These are phyloP conservation scores for Colletotrichum acutatum DNA, from an alignment of 2,329 filamentous ascomycete species.

Conservation along the genomic window DNA sequence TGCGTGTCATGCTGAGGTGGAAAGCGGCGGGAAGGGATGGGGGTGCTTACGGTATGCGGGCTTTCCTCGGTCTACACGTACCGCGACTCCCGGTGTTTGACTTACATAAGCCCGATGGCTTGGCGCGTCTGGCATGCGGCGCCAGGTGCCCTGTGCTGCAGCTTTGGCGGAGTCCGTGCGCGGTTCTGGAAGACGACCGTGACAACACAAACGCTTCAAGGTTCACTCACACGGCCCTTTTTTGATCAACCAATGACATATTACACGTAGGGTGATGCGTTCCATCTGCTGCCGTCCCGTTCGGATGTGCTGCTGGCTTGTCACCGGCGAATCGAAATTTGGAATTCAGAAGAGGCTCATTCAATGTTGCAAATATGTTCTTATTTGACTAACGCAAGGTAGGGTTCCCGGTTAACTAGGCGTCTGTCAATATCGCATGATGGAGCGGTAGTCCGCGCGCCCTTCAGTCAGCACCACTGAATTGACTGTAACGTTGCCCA, in stretches of 20 bases:
- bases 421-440: no score
- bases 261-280: constrained; percentile 22
- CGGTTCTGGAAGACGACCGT: background rate
- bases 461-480: no score
- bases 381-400: no score
- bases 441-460: no score
- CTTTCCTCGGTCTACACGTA: constrained; percentile 4
- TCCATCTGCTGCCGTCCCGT: background rate
- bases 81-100: constrained; percentile 24
- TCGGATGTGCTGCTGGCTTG: no score
- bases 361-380: no score
- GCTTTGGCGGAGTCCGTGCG: constrained; percentile 2
- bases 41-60: background rate
- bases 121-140: background rate
- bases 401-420: no score
- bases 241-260: constrained; percentile 22
- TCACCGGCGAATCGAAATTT: no score
- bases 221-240: background rate
- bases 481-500: no score
- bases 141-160: background rate
- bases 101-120: constrained; percentile 19
- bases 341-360: no score
- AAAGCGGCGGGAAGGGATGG: background rate
- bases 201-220: no score
- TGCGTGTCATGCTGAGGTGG: background rate